These are phyloP conservation scores for Zygosaccharomyces bailii DNA, from an alignment of 805 yeast species.

Conservation along the genomic window DNA sequence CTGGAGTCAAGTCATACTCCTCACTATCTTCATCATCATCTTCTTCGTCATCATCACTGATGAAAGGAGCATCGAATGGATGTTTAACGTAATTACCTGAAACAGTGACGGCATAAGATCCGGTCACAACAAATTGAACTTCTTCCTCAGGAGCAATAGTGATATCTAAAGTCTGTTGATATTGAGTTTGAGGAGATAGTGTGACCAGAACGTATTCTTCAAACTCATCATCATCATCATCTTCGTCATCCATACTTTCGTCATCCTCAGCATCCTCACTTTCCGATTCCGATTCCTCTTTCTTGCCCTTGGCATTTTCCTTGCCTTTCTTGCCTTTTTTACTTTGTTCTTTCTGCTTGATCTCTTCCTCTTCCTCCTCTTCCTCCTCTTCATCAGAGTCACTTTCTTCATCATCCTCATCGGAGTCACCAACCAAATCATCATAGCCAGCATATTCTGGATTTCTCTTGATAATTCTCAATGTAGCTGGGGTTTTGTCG, in stretches of 20 bases:
- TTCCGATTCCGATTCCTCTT: conserved; percentile 46
- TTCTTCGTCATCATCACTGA: conserved; percentile 48
- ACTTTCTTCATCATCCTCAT: conserved; percentile 45
- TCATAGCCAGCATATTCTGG: conserved; percentile 48
- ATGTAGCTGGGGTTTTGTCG: conserved; percentile 80
- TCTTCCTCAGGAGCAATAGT: conserved; percentile 93
- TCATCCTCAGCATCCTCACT: conserved; percentile 49
- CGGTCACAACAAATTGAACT: conserved; percentile 89
- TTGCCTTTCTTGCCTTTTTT: conserved; percentile 48
- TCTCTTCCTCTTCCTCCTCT: conserved; percentile 45
- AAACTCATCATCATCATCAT: conserved; percentile 67
- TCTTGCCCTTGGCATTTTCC: conserved; percentile 41
- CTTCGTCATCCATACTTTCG: conserved; percentile 53
- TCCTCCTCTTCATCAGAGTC: conserved; percentile 44
- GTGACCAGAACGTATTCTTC: conserved; percentile 87
- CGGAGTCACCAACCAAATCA: conserved; percentile 43
- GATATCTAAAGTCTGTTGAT: conserved; percentile 87
- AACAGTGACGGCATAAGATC: conserved; percentile 89
- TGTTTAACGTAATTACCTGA: conserved; percentile 96
- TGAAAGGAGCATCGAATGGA: conserved; percentile 63
- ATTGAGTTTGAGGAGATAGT: conserved; percentile 76
- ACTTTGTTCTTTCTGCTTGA: conserved; percentile 41
- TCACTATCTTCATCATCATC: conserved; percentile 68
- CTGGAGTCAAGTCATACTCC: conserved; percentile 43
- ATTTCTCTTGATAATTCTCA: conserved; percentile 78